Percentiles rank a stretch among this genome's conserved stretches.
These are phyloP conservation scores for Remersonia thermophila DNA, from an alignment of 2,329 filamentous ascomycete genomes.

Conservation along the genomic window DNA sequence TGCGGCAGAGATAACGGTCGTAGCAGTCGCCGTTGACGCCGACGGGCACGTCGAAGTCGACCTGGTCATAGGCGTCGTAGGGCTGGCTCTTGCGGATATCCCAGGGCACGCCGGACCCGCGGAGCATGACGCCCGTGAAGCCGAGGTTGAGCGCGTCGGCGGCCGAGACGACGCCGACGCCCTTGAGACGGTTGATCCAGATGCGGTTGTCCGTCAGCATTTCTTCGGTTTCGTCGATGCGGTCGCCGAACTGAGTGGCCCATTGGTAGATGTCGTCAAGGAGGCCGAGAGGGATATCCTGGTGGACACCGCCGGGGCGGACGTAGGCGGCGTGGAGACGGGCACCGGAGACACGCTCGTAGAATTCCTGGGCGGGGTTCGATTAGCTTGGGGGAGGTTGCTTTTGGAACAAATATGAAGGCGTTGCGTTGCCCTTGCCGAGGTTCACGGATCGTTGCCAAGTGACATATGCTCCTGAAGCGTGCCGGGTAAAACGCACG, in stretches of 20 bases:
- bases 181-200: conserved; percentile 89
- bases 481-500: too few relatives aligned
- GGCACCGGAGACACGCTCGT: conserved; percentile 95
- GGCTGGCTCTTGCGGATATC: conserved; percentile 94
- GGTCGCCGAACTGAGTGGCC: conserved; percentile 97
- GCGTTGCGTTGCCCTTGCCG: too few relatives aligned
- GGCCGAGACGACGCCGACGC: conserved; percentile 81
- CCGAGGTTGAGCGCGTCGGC: conserved; percentile 93
- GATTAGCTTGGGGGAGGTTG: not conserved
- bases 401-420: too few relatives aligned
- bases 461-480: too few relatives aligned
- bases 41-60: conserved; percentile 96
- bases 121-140: conserved; percentile 95
- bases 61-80: conserved; percentile 94
- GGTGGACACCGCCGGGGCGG: conserved; percentile 87
- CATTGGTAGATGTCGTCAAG: conserved; percentile 99
- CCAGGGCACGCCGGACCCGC: conserved; percentile 90
- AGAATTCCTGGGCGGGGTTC: conserved; percentile 75
- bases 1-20: conserved; percentile 95
- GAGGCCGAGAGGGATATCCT: conserved; percentile 86
- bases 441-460: too few relatives aligned
- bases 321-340: conserved; percentile 96
- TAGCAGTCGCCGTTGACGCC: conserved; percentile 98
- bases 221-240: conserved; percentile 97
- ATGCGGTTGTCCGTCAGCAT: conserved; percentile 98